These are phyloP conservation scores for Colletotrichum sp. DNA, from an alignment of 2,329 filamentous ascomycete species.

Conservation along the genomic window DNA sequence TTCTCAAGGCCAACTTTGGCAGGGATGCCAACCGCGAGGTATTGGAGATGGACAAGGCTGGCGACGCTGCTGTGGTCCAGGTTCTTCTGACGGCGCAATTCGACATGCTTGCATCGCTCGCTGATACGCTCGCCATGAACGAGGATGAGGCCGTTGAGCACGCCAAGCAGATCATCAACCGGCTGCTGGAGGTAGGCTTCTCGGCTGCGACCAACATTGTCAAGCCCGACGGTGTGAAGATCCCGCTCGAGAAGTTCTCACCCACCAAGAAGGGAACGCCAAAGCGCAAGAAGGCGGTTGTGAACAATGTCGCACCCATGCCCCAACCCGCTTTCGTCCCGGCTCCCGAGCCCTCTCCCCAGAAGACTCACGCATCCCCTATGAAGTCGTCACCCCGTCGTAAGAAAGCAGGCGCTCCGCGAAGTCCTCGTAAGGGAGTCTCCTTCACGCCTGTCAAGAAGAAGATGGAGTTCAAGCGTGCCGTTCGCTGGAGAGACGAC, in stretches of 20 bases:
- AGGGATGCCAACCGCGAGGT: slow-evolving; percentile 80
- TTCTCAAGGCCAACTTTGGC: slow-evolving; percentile 83
- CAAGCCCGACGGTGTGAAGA: slow-evolving; percentile 79
- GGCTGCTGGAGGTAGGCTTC: slow-evolving; percentile 78
- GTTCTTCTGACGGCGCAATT: slow-evolving; percentile 89
- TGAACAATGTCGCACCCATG: slow-evolving; percentile 47
- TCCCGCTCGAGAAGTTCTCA: slow-evolving; percentile 69
- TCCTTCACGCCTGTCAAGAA: slow-evolving; percentile 84
- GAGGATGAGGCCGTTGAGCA: slow-evolving; percentile 83
- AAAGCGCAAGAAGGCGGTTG: slow-evolving; percentile 68
- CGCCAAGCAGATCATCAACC: slow-evolving; percentile 77
- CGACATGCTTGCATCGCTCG: slow-evolving; percentile 84
- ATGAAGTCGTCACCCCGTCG: slow-evolving; percentile 82
- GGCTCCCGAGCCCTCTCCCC: slow-evolving; percentile 26
- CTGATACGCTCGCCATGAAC: slow-evolving; percentile 80
- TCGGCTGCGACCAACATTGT: slow-evolving; percentile 82
- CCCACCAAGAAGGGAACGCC: slow-evolving; percentile 77
- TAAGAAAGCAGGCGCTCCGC: slow-evolving; percentile 64
- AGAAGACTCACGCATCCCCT: slow-evolving; percentile 55
- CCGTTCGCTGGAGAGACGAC: slow-evolving; percentile 92
- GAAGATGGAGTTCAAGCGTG: slow-evolving; percentile 72
- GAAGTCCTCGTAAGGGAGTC: slow-evolving; percentile 66
- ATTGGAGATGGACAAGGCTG: slow-evolving; percentile 81
- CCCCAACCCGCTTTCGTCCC: slow-evolving; percentile 46
- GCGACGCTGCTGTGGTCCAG: slow-evolving; percentile 80